Evolutionary conservation across 2,329 filamentous ascomycete species (phyloP).

Genomic region (Ascosphaera aggregata): DNA sequence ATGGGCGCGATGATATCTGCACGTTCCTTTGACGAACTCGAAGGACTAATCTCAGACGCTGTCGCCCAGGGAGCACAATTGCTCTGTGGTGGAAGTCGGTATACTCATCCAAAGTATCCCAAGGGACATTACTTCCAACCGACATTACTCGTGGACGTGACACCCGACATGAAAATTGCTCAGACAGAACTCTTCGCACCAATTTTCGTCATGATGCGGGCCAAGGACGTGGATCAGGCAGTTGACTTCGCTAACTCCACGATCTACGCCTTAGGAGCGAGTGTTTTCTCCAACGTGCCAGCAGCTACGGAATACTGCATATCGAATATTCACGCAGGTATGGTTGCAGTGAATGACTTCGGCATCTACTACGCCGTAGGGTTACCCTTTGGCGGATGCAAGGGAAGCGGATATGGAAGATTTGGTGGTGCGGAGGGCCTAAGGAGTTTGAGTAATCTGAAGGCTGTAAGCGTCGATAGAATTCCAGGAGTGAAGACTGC

Average conservation of each 20-base stretch:
- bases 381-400: constrained; percentile 80
- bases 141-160: constrained; percentile 79
- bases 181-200: constrained; percentile 85
- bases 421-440: constrained; percentile 85
- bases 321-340: constrained; percentile 49
- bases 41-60: constrained; percentile 53
- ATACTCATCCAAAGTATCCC: constrained; percentile 47
- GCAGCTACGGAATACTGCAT: constrained; percentile 41
- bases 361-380: constrained; percentile 83
- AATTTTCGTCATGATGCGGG: constrained; percentile 65
- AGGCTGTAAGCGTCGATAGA: constrained; percentile 63
- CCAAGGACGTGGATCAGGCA: constrained; percentile 39
- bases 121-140: constrained; percentile 79
- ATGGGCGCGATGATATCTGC: constrained; percentile 79
- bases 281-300: constrained; percentile 55
- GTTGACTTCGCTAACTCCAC: constrained; percentile 66
- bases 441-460: constrained; percentile 62
- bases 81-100: constrained; percentile 52
- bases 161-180: constrained; percentile 62
- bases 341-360: constrained; percentile 93
- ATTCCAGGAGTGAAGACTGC: constrained; percentile 39
- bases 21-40: constrained; percentile 49
- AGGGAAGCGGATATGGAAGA: constrained; percentile 72
- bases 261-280: constrained; percentile 65
- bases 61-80: constrained; percentile 58